These are phyloP conservation scores for Coffea canephora DNA, from an alignment of 257 asterid genomes.

Conservation along the genomic window DNA sequence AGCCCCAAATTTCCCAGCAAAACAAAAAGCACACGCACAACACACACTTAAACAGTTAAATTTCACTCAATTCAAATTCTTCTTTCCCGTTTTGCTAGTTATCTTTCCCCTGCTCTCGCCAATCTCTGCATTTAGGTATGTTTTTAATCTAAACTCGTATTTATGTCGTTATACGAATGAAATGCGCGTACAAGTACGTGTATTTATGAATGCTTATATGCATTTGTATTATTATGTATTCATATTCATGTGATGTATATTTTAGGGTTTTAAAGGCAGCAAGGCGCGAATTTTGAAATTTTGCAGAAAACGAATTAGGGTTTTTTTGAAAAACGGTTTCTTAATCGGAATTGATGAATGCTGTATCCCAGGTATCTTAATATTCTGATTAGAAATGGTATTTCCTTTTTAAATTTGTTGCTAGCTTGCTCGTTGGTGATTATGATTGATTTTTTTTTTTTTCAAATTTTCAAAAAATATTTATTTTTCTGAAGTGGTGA, in stretches of 20 bases:
- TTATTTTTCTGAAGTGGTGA: background rate
- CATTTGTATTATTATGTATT: background rate
- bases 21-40: background rate
- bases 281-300: conserved; percentile 28
- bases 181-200: background rate
- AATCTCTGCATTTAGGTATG: background rate
- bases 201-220: background rate
- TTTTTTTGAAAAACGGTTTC: background rate
- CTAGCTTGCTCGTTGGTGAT: background rate
- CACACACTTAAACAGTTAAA: background rate
- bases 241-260: background rate
- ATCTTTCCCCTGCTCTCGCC: background rate
- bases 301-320: conserved; percentile 1
- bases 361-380: background rate
- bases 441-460: background rate
- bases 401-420: background rate
- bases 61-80: background rate
- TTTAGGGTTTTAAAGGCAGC: conserved; percentile 20
- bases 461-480: background rate
- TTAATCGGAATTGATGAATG: background rate
- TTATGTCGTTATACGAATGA: background rate
- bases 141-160: background rate
- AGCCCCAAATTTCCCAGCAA: conserved; percentile 5
- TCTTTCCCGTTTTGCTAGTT: background rate
- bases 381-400: background rate